Base-by-base conservation (phyloP, 164 flowering plant genomes). In the Magnolia officinalis region DNA sequence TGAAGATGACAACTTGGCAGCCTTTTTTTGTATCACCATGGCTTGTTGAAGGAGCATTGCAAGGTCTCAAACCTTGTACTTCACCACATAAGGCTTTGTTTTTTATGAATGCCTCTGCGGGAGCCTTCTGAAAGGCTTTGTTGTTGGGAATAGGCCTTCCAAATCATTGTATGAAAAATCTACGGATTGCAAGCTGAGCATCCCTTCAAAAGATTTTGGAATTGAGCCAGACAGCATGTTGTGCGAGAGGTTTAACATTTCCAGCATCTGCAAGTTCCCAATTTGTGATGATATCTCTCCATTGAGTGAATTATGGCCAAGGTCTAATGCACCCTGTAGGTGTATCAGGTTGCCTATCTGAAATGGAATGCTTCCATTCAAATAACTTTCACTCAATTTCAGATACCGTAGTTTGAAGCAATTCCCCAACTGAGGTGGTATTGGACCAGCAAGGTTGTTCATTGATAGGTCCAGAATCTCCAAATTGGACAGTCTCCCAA, bases 1-100 rank as follows among this genome's bases (percentile, higher is more conserved):
- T 68, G 20, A 31, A 14, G 18, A 68, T 16, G 5, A 5, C 20
- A 29, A 31, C 16, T 37, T 20, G 2, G 31, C 9, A 0, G 19
- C 31, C 18, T 45, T 37, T 16, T n/a, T 19, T 26, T 65, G 88
- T 88, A 78, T 85, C 0, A 77, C 84, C n/a, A 89, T 81, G 1
- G 84, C 6, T 21, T 64, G 50, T 37, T 0, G 26, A 10, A 50
- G 76, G 65, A 2, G 69, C 13, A 14, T 49, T 50, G 69, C 76
- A 74, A 4, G 70, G 70, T 8, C 11, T 69, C n/a, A 74, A 50
- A 45, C 70, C 70, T 73, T 23, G 37, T 8, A 50, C 23, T 64
- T 64, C 55, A 45, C 76, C 76, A 65, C 76, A 74, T 37, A 74
- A 64, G 19, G 18, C 55, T 13, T 49, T 24, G 45, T 74, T 74